Base-by-base conservation (phyloP, 208 protist species). In the Naegleria gruberi region DNA sequence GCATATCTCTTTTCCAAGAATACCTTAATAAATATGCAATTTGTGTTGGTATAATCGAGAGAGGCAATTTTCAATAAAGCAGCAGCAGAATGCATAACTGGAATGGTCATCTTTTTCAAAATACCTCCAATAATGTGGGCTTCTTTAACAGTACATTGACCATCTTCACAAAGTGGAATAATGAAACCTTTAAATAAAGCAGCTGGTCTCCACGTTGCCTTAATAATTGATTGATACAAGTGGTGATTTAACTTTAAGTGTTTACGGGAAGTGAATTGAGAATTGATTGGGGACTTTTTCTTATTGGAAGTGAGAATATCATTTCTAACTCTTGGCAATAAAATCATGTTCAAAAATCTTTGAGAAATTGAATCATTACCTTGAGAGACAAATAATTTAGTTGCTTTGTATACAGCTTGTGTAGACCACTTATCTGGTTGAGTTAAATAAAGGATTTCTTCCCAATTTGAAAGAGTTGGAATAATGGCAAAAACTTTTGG, bases 141-240 rank as follows among this genome's bases (percentile, higher is more conserved):
- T 93, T 99, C 98, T 30, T 96, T 94, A 85, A 99, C 93, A 51
- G 97, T 98, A 92, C 96, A 98, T 90, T 98, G 94, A 84, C 97
- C 94, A 87, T 97, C 95, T 84, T 97, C 96, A 34, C 96, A 97
- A 4, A 99, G 94, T 6, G 99, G 99, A 23, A 99, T 94, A 43
- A 99, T 91, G 85, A 99, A 97, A 12, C 98, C 99, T 90, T 99
- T 99, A 94, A 98, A 99, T 92, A 99, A 99, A 34, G 99, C 98
- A 8, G 97, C 94, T 8, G 98, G 98, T 94, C 99, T 99, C 93
- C 98, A 99, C 26, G 99, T 93, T 12, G 98, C 95, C 94, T 99
- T 99, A 87, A 97, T 96, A 44, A 99, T 94, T 6, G 98, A 96
- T 94, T 97, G 95, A 94, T 99, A 99, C 34, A 99, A 92, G 86